Evolutionary conservation across 1,284 basidiomycete genomes (phyloP).

Genomic region (Psilocybe mexicana): DNA sequence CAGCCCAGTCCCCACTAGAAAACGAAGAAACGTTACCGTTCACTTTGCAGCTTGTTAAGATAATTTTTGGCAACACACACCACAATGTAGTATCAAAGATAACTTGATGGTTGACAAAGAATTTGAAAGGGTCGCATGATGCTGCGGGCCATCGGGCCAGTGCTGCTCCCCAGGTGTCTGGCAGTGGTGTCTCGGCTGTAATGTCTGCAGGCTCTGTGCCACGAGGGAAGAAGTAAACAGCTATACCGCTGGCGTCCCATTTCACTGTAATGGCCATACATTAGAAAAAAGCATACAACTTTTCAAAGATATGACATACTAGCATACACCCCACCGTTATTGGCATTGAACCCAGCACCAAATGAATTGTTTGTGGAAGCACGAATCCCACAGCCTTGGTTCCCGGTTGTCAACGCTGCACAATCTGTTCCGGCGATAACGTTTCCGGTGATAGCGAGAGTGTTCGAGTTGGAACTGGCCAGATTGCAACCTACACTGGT

Average conservation of each 20-base stretch:
- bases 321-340: slow-evolving; percentile 80
- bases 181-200: slow-evolving; percentile 62
- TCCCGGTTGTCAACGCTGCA: slow-evolving; percentile 63
- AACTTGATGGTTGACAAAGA: slow-evolving; percentile 73
- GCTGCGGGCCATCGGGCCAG: slow-evolving; percentile 74
- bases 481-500: slow-evolving; percentile 73
- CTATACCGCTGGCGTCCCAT: slow-evolving; percentile 74
- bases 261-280: slow-evolving; percentile 46
- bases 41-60: too few species aligned
- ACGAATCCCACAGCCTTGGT: slow-evolving; percentile 71
- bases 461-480: slow-evolving; percentile 47
- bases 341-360: slow-evolving; percentile 68
- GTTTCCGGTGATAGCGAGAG: slow-evolving; percentile 57
- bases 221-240: slow-evolving; percentile 81
- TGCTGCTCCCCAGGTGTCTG: slow-evolving; percentile 73
- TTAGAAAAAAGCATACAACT: slow-evolving; percentile 2
- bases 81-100: slow-evolving; percentile 86
- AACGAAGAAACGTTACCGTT: not conserved
- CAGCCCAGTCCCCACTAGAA: slow-evolving; percentile 84
- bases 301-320: slow-evolving; percentile 47
- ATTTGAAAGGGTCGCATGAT: slow-evolving; percentile 70
- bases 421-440: slow-evolving; percentile 72
- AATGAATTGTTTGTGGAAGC: slow-evolving; percentile 54
- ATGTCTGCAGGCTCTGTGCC: slow-evolving; percentile 76
- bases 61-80: slow-evolving; percentile 34